Evolutionary conservation across 768 basidiomycete species (phyloP), one percentile per base, ranked within the genome.

Genomic region (Roridomyces roridus): DNA sequence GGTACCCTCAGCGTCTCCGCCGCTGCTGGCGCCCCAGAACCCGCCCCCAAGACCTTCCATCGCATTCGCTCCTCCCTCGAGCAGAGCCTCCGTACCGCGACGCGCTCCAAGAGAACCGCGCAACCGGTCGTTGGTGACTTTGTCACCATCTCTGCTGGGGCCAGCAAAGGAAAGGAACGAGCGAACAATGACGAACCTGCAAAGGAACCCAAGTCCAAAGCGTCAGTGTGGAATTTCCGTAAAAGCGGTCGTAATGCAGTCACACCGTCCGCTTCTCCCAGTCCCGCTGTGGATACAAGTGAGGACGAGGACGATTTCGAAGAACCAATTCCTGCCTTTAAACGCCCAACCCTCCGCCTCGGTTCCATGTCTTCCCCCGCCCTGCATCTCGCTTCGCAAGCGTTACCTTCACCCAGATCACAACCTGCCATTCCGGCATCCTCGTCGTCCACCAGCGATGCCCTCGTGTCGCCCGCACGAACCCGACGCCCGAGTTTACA

Each of bases 341-440:
- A 80, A 57, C 79, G 85, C 40, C 89, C 89, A 40, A 89, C 88
- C 34, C 72, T 91, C 57, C 81, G 85, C 51, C 81, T 81, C 58
- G 90, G 83, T 35, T 89, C 91, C 43, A 80, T 88, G 77, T 92
- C 90, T 53, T 89, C 89, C 20, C 90, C 91, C 49, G 80, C 86
- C 25, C 71, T 92, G 40, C 86, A 88, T 65, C 78, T 87, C 51
- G 82, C 82, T 46, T 85, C 85, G 24, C 80, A 82, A 71, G 75
- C 82, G 29, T 65, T 79, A 46, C 80, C 82, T 46, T 83, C 85
- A 31, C 78, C 81, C n/a, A 80, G 76, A 66, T 80, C 81, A 36
- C 80, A 78, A 55, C 69, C 80, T 18, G 73, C 77, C 51, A 68
- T 82, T 18, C 74, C 81, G 55, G 75, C 71, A 18, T 78, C 80